phyloP scores from a whole-genome alignment of 768 basidiomycete genomes.

The Tylopilus balloui region DNA sequence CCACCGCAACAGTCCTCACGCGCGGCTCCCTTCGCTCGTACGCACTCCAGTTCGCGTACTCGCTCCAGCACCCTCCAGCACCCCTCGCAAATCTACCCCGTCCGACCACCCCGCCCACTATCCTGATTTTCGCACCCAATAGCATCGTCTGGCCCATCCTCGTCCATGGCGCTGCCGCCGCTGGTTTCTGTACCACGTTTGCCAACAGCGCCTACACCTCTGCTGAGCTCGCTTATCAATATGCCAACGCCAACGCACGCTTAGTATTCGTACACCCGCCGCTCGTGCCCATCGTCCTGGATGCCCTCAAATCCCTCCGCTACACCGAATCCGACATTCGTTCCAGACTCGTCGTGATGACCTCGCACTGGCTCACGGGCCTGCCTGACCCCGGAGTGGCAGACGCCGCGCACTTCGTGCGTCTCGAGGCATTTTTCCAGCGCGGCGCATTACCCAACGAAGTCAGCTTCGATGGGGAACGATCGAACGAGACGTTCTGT shows the following conservation, averaged over 20 bases:
- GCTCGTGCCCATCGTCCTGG: constrained; percentile 48
- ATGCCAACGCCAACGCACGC: constrained; percentile 59
- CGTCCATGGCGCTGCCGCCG: constrained; percentile 48
- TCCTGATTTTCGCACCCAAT: constrained; percentile 69
- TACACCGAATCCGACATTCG: constrained; percentile 45
- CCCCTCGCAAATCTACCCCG: constrained; percentile 47
- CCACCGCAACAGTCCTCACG: constrained; percentile 51
- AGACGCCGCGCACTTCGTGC: constrained; percentile 35
- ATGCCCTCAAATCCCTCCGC: constrained; percentile 52
- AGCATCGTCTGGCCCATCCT: constrained; percentile 52
- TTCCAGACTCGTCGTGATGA: constrained; percentile 54
- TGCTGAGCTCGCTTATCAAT: constrained; percentile 68
- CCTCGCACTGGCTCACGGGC: constrained; percentile 42
- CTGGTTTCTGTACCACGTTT: constrained; percentile 63
- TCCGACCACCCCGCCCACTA: constrained; percentile 44
- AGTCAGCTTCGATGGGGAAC: constrained; percentile 49
- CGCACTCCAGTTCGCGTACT: constrained; percentile 54
- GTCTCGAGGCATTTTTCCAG: constrained; percentile 47
- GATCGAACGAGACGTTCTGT: constrained; percentile 55
- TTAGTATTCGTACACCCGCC: constrained; percentile 64
- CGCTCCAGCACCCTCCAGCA: constrained; percentile 44
- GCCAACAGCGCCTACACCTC: constrained; percentile 71
- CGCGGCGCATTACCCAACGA: constrained; percentile 48
- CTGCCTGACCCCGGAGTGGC: constrained; percentile 28
- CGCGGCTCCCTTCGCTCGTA: constrained; percentile 50